Evolutionary conservation across 2,329 filamentous ascomycete genomes (phyloP).

Genomic region (Metarhizium sp.): DNA sequence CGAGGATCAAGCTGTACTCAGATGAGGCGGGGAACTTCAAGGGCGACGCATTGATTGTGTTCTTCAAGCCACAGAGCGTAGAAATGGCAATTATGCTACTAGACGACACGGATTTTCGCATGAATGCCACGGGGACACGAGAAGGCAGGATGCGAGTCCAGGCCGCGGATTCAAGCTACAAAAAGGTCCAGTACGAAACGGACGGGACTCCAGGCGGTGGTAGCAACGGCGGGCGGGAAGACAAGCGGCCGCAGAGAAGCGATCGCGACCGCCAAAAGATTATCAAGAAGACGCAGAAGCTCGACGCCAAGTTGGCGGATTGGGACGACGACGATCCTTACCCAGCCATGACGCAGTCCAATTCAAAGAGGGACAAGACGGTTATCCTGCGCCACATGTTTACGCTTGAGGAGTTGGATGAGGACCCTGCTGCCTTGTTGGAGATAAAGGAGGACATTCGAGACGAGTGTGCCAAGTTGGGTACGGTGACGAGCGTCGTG

Average conservation of each 20-base stretch:
- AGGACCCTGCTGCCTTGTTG: slow-evolving; percentile 71
- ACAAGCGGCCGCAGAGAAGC: slow-evolving; percentile 36
- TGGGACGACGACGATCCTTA: slow-evolving; percentile 86
- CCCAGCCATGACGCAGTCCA: slow-evolving; percentile 30
- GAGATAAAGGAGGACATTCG: slow-evolving; percentile 94
- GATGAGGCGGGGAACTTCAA: slow-evolving; percentile 80
- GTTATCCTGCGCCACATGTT: slow-evolving; percentile 94
- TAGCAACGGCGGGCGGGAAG: slow-evolving; percentile 18
- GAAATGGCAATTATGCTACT: slow-evolving; percentile 71
- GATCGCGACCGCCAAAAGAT: slow-evolving; percentile 77
- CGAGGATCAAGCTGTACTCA: slow-evolving; percentile 87
- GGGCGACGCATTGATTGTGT: slow-evolving; percentile 86
- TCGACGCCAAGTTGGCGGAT: slow-evolving; percentile 85
- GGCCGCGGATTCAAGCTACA: slow-evolving; percentile 82
- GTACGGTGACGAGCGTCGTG: slow-evolving; percentile 82
- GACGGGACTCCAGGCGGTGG: slow-evolving; percentile 13
- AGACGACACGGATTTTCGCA: slow-evolving; percentile 74
- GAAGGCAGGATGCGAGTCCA: slow-evolving; percentile 69
- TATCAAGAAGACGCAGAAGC: slow-evolving; percentile 81
- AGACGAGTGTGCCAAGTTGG: slow-evolving; percentile 80
- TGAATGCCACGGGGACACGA: slow-evolving; percentile 40
- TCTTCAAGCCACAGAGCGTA: slow-evolving; percentile 93
- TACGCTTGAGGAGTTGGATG: slow-evolving; percentile 72
- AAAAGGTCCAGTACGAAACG: slow-evolving; percentile 65
- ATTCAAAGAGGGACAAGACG: slow-evolving; percentile 59